Evolutionary conservation across 2,329 filamentous ascomycete species (phyloP).

Genomic region (Talaromyces sp.): DNA sequence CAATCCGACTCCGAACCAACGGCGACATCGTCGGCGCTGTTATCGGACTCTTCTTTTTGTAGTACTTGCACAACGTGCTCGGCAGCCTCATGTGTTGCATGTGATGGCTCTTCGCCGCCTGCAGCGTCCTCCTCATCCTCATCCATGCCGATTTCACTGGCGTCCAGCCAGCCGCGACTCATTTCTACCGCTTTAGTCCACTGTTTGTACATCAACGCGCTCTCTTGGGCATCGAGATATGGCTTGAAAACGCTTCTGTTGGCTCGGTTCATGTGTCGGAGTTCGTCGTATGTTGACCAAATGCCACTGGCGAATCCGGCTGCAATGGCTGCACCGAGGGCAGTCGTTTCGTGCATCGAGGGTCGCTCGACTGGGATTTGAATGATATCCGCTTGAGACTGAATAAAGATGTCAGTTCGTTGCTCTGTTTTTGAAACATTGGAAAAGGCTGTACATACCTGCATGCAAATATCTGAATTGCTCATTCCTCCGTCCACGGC

Average conservation of each 20-base stretch:
- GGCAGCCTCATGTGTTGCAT: background rate
- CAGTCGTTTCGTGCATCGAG: conserved; percentile 85
- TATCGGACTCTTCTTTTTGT: background rate
- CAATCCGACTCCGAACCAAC: conserved; percentile 14
- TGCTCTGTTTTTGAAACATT: background rate
- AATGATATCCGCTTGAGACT: conserved; percentile 82
- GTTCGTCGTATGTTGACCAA: conserved; percentile 71
- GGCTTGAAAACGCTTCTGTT: conserved; percentile 70
- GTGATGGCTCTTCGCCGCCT: background rate
- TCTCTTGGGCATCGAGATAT: conserved; percentile 57
- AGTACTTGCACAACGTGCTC: background rate
- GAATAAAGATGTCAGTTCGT: background rate
- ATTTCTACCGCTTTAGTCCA: conserved; percentile 78
- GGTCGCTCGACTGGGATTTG: conserved; percentile 80
- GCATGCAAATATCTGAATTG: conserved; percentile 86
- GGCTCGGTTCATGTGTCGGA: conserved; percentile 68
- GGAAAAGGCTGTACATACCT: conserved; percentile 44
- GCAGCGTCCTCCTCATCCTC: conserved; percentile 18
- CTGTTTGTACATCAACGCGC: conserved; percentile 61
- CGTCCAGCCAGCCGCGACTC: conserved; percentile 65
- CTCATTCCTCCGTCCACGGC: conserved; percentile 88
- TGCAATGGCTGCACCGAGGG: conserved; percentile 82
- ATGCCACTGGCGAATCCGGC: conserved; percentile 79
- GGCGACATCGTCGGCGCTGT: conserved; percentile 11
- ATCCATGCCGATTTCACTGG: conserved; percentile 25